Percentiles rank a stretch among this genome's conserved stretches.
phyloP scores from a whole-genome alignment of 1,284 basidiomycete species.

The Phenoliferia sp. region DNA sequence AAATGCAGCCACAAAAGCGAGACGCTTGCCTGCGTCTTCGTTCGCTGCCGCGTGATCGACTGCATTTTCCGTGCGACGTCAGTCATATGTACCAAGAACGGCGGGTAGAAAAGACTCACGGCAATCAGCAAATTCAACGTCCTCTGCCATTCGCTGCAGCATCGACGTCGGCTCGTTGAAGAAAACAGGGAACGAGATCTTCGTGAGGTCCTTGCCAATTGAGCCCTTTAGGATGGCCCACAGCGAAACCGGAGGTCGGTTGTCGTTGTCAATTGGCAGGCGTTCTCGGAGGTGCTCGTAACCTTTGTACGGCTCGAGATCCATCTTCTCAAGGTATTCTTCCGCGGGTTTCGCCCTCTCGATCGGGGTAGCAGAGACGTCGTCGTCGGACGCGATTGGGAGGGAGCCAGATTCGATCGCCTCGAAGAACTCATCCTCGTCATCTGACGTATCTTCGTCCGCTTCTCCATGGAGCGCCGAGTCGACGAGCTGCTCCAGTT shows the following conservation, averaged over 20 bases:
- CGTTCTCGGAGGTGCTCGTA: constrained; percentile 64
- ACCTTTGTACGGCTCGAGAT: constrained; percentile 58
- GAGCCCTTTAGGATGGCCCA: constrained; percentile 95
- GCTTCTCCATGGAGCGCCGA: constrained; percentile 20
- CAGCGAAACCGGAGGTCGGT: constrained; percentile 82
- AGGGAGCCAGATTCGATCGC: constrained; percentile 81
- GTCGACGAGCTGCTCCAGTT: constrained; percentile 27
- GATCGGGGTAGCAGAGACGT: not conserved
- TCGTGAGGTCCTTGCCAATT: constrained; percentile 95
- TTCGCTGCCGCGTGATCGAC: constrained; percentile 80
- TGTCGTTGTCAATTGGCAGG: constrained; percentile 68
- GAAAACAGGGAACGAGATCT: constrained; percentile 75
- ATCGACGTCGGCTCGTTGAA: constrained; percentile 95
- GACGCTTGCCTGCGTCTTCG: constrained; percentile 69
- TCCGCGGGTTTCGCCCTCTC: constrained; percentile 27
- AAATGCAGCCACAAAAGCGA: constrained; percentile 93
- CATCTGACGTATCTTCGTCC: constrained; percentile 62
- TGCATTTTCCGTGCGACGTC: constrained; percentile 37
- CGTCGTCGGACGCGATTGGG: constrained; percentile 57
- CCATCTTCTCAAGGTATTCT: constrained; percentile 33
- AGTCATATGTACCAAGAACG: not conserved
- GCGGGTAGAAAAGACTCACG: constrained; percentile 50
- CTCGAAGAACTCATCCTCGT: constrained; percentile 91
- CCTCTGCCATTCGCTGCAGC: constrained; percentile 61
- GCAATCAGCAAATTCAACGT: constrained; percentile 83